A percentile compares a stretch with the other conserved stretches of the same genome.
These are phyloP conservation scores for Amylostereum chailletii DNA, from an alignment of 1,284 basidiomycete species.

Conservation along the genomic window DNA sequence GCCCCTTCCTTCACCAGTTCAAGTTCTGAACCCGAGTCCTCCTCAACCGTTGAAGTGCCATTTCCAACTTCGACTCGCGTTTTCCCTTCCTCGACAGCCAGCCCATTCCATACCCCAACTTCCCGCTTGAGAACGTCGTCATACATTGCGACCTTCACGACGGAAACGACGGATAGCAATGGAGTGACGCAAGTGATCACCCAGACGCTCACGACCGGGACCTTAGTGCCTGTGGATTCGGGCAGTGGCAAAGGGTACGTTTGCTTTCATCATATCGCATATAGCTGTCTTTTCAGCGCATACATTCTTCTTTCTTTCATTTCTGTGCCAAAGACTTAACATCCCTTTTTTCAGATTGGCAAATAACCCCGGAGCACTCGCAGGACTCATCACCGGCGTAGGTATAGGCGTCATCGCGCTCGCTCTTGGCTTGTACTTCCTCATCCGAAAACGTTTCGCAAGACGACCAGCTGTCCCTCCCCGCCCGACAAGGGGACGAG, in stretches of 20 bases:
- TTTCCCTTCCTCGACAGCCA: background rate
- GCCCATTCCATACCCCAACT: background rate
- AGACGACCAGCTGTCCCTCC: too few relatives aligned
- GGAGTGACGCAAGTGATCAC: background rate
- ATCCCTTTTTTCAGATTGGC: background rate
- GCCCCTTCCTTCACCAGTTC: background rate
- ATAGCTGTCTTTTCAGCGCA: background rate
- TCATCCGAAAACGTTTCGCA: background rate
- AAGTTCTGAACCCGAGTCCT: background rate
- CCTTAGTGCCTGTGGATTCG: background rate
- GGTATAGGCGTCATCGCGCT: background rate
- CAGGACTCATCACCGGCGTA: background rate
- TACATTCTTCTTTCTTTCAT: background rate
- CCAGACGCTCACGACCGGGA: background rate
- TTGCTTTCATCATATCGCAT: background rate
- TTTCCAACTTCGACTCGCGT: background rate
- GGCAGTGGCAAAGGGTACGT: too few relatives aligned
- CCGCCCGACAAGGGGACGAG: too few relatives aligned
- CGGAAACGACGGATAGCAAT: background rate
- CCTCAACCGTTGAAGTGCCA: background rate
- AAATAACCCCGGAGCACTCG: background rate
- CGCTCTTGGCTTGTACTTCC: background rate
- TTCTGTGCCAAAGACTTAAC: background rate
- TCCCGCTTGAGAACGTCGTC: background rate
- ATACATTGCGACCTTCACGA: too few relatives aligned